Percentiles rank a stretch among this genome's conserved stretches.
Conservation (phyloP, 2,329 filamentous ascomycete genomes). For the Phyllosticta ampelicida region DNA sequence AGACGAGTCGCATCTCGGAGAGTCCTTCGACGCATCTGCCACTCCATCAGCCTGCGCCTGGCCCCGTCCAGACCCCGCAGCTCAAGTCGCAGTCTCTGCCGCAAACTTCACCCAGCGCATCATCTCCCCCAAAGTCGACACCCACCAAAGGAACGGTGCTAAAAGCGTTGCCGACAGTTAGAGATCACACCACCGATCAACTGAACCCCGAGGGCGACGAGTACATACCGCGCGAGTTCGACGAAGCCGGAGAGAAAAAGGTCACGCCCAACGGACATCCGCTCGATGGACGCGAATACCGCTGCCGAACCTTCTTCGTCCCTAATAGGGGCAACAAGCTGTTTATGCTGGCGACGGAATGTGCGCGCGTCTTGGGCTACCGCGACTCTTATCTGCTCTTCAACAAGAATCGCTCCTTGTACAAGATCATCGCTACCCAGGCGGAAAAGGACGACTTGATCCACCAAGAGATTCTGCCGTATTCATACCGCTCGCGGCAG, state of each 20-base stretch:
- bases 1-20: slow-evolving; percentile 44
- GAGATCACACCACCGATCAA: slow-evolving; percentile 96
- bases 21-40: slow-evolving; percentile 44
- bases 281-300: slow-evolving; percentile 74
- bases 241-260: slow-evolving; percentile 91
- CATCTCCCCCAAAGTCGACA: slow-evolving; percentile 63
- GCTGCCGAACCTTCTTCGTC: slow-evolving; percentile 86
- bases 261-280: slow-evolving; percentile 74
- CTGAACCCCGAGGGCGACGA: slow-evolving; percentile 82
- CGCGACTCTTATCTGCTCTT: slow-evolving; percentile 96
- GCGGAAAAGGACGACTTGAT: slow-evolving; percentile 95
- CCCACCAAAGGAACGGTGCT: slow-evolving; percentile 68
- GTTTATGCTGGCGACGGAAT: slow-evolving; percentile 98
- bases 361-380: slow-evolving; percentile 85
- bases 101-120: slow-evolving; percentile 45
- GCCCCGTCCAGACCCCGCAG: slow-evolving; percentile 42
- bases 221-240: slow-evolving; percentile 85
- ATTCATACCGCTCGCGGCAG: slow-evolving; percentile 95
- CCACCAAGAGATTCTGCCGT: slow-evolving; percentile 85
- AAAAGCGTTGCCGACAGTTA: slow-evolving; percentile 88
- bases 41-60: slow-evolving; percentile 40
- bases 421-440: slow-evolving; percentile 95
- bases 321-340: slow-evolving; percentile 85
- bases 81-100: slow-evolving; percentile 40
- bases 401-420: slow-evolving; percentile 95